Percentiles rank a stretch among this genome's conserved stretches.
Evolutionary conservation across 495 filamentous ascomycete species (phyloP).

Genomic region (Annulohypoxylon stygium): DNA sequence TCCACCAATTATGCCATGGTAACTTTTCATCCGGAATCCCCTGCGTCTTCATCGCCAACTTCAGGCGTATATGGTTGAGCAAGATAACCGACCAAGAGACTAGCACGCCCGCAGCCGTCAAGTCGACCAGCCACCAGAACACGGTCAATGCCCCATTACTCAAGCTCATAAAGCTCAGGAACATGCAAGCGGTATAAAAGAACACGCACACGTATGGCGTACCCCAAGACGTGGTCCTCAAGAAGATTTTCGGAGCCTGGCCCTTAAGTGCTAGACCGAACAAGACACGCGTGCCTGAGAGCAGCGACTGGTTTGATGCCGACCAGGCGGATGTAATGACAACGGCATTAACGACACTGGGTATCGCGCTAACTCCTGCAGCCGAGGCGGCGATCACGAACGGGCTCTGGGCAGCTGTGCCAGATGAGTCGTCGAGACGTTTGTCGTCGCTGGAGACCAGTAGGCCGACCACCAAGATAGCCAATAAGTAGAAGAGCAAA

Average conservation of each 20-base stretch:
- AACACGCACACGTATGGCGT: slow-evolving; percentile 71
- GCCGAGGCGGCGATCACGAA: slow-evolving; percentile 78
- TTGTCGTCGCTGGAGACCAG: slow-evolving; percentile 73
- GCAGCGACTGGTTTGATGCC: slow-evolving; percentile 73
- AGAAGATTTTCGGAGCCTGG: slow-evolving; percentile 69
- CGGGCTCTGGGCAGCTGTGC: slow-evolving; percentile 71
- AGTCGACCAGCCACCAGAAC: slow-evolving; percentile 71
- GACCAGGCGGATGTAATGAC: slow-evolving; percentile 81
- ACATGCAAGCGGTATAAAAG: slow-evolving; percentile 65
- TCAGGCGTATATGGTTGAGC: slow-evolving; percentile 62
- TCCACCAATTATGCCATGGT: slow-evolving; percentile 62
- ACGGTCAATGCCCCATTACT: slow-evolving; percentile 68
- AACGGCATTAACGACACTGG: slow-evolving; percentile 74
- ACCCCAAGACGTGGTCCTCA: slow-evolving; percentile 70
- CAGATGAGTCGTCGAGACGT: slow-evolving; percentile 66
- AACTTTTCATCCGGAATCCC: slow-evolving; percentile 54
- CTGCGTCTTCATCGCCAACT: slow-evolving; percentile 58
- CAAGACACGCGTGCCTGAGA: slow-evolving; percentile 71
- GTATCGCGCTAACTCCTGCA: slow-evolving; percentile 73
- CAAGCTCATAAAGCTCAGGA: slow-evolving; percentile 71
- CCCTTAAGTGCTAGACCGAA: slow-evolving; percentile 72
- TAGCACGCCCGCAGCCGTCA: slow-evolving; percentile 68
- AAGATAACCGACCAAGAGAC: slow-evolving; percentile 67
- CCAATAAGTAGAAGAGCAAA: slow-evolving; percentile 71
- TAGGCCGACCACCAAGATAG: slow-evolving; percentile 70